Percentiles rank a stretch among this genome's conserved stretches.
phyloP scores from a whole-genome alignment of 2,329 filamentous ascomycete genomes.

The Clarireedia paspali region DNA sequence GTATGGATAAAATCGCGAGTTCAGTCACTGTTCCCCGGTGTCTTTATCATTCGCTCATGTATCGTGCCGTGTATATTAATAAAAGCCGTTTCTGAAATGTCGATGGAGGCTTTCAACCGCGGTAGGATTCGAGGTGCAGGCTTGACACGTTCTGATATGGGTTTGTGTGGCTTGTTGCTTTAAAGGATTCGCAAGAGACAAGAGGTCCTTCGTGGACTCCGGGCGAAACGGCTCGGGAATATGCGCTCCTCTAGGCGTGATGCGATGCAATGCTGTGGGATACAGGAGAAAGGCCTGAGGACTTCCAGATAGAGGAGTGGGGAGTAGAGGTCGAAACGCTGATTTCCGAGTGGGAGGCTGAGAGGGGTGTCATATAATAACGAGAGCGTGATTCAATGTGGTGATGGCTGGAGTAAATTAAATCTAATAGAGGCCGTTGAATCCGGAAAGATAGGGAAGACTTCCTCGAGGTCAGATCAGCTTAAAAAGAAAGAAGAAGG shows the following conservation, averaged over 20 bases:
- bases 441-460: no score
- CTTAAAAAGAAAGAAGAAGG: no score
- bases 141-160: conserved; percentile 7
- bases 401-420: background rate
- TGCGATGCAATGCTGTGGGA: background rate
- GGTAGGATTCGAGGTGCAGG: conserved; percentile 2
- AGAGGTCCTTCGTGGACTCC: background rate
- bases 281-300: background rate
- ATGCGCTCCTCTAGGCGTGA: background rate
- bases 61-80: background rate
- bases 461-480: no score
- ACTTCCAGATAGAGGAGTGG: background rate
- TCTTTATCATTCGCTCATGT: conserved; percentile 2
- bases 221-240: background rate
- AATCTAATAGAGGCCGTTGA: background rate
- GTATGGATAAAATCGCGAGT: background rate
- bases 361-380: background rate
- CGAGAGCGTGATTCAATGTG: background rate
- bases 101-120: background rate
- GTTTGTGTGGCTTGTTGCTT: conserved; percentile 3
- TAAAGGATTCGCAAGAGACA: conserved; percentile 4
- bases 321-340: background rate
- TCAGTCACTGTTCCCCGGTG: background rate
- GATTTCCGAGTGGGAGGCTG: background rate
- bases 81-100: background rate